Conservation (phyloP, 2,329 filamentous ascomycete genomes). For the Cladobotryum mycophilum region DNA sequence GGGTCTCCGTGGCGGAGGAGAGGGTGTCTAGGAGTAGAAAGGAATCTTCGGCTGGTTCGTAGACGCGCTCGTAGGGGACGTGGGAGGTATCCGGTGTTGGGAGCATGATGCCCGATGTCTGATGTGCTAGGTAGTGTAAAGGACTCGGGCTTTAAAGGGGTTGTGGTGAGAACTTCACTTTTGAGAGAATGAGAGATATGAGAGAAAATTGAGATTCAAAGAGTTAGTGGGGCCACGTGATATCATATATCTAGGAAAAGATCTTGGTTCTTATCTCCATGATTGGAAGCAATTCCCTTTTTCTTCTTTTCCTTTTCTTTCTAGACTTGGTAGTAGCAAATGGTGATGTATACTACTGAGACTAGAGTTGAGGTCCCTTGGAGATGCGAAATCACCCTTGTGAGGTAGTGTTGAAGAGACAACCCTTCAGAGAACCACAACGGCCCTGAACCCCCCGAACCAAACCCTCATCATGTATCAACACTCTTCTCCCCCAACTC, state of each 20-base stretch:
- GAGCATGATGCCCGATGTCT: conserved; percentile 54
- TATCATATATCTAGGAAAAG: conserved; percentile 5
- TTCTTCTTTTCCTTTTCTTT: too few relatives aligned
- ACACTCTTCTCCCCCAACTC: not conserved
- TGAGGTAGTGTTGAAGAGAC: too few relatives aligned
- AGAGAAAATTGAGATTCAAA: not conserved
- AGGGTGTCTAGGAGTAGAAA: conserved; percentile 91
- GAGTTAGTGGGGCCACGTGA: conserved; percentile 20
- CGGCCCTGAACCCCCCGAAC: not conserved
- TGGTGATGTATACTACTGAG: not conserved
- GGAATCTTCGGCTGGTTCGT: conserved; percentile 94
- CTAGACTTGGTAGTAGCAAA: not conserved
- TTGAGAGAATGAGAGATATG: not conserved
- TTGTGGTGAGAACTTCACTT: conserved; percentile 8
- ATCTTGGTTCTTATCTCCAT: not conserved
- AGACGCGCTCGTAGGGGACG: conserved; percentile 80
- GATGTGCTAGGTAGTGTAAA: not conserved
- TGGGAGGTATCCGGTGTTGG: conserved; percentile 92
- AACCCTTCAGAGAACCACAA: not conserved
- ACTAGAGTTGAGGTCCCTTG: not conserved
- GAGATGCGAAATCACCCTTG: too few relatives aligned
- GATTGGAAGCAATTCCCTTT: too few relatives aligned
- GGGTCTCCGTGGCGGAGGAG: conserved; percentile 60
- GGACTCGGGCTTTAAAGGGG: not conserved
- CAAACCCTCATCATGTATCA: not conserved